Base-by-base conservation (phyloP, 768 basidiomycete species). In the Steccherinum ochraceum region DNA sequence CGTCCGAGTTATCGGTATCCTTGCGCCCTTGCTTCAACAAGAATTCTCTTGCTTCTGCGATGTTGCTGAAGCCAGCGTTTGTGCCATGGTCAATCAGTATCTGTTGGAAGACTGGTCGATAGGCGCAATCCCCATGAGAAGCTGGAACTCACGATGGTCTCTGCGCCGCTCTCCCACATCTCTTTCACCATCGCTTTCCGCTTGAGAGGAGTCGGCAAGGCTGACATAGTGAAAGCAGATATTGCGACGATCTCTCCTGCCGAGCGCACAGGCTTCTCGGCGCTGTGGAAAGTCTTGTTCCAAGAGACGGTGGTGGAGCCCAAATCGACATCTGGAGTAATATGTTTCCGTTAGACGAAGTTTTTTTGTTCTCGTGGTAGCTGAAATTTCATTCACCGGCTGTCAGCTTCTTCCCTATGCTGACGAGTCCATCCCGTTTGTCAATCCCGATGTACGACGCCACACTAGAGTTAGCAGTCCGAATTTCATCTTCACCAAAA, bases 131-230 rank as follows among this genome's bases (percentile, higher is more conserved):
- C n/a, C n/a, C n/a, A n/a, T n/a, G n/a, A n/a, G n/a, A n/a, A n/a
- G 16, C 7, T 35, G 7, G 16, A 35, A 35, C 70, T 56, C 58
- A 93, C 89, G 45, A 96, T 82, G 20, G 82, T 79, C 61, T 87
- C 81, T 19, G 93, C 93, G 41, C 90, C 92, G 59, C 90, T 91
- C 43, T 88, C 78, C 93, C 93, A 97, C 76, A 97, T 88, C 58
- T 89, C 81, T 61, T 84, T 82, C 23, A 94, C 74, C 42, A 92
- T 61, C 2, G 73, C 69, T 67, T 81, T 85, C 53, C 86, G 77
- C 7, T 81, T 76, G 16, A 82, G 58, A 39, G 79, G 64, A 2
- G 77, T 80, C 3, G 82, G 70, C 16, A 93, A 70, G 18, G 88
- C 78, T n/a, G 88, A 83, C 1, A 99, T 70, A 63, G 84, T 75